Conservation (phyloP, 148 eudicot species). For the Rhododendron ferrugineum region DNA sequence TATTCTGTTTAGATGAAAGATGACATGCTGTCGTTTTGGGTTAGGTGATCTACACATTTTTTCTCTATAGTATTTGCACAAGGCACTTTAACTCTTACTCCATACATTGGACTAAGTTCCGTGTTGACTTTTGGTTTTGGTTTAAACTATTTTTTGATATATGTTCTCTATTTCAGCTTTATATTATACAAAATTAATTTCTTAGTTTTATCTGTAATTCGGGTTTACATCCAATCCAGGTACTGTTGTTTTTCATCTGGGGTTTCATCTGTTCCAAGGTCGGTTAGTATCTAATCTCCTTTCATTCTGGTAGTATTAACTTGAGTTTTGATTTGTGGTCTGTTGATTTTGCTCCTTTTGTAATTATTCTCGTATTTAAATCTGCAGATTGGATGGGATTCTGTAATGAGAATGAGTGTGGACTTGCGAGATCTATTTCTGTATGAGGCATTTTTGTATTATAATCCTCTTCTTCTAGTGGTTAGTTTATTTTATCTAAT, state of each 20-base stretch:
- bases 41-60: background rate
- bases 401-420: conserved; percentile 97
- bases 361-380: background rate
- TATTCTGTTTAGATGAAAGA: background rate
- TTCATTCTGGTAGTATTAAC: background rate
- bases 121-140: background rate
- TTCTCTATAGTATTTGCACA: background rate
- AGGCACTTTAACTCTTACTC: background rate
- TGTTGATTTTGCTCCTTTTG: background rate
- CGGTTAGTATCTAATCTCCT: conserved; percentile 7
- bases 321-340: background rate
- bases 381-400: conserved; percentile 87
- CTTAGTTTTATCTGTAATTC: background rate
- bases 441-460: conserved; percentile 95
- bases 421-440: conserved; percentile 86
- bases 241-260: conserved; percentile 74
- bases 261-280: conserved; percentile 91
- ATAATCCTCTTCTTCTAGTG: conserved; percentile 93
- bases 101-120: conserved; percentile 3
- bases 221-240: conserved; percentile 37
- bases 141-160: background rate
- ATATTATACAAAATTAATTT: background rate
- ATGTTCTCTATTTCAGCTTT: background rate
- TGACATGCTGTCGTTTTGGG: background rate
- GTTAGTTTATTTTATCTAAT: conserved; percentile 35